Base-by-base conservation (phyloP, 805 yeast species). In the Kodamaea kaohsiungensis region DNA sequence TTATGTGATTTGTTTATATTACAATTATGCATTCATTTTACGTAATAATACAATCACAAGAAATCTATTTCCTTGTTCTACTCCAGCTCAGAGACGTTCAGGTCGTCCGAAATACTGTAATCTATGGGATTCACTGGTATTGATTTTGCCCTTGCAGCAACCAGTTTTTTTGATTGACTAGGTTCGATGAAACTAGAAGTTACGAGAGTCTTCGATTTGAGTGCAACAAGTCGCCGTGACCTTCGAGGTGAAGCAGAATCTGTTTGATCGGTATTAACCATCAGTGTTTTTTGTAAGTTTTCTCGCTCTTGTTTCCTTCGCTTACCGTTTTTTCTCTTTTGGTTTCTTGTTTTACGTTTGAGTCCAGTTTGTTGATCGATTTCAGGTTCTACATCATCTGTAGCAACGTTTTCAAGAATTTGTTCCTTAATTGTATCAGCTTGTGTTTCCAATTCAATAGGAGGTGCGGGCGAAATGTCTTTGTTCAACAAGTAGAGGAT, bases 301-400 rank as follows among this genome's bases (percentile, higher is more conserved):
- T 40, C 45, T 17, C 45, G 25, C 3, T 16, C 25, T 12, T 17
- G 45, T 17, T 40, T 40, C 22, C 45, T 40, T 10, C 45, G 25
- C 45, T 40, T 40, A 8, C 45, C 45, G 4, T 40, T 25, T 17
- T 40, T 40, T 40, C 45, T 40, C 45, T 40, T 40, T 40, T 40
- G 45, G 25, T 40, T 40, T 30, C 35, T 30, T 7, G 45, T 12
- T 40, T 40, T 40, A 17, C 45, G 45, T 17, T 40, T 40, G 45
- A 17, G 45, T 38, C 19, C 42, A 38, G 17, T 15, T 13, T n/a
- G 10, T 38, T 38, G 42, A 17, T 5, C 8, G 8, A 10, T 16
- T 42, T 42, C 46, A 10, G 18, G 25, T 15, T 43, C 46, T 17
- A n/a, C n/a, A n/a, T n/a, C n/a, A n/a, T n/a, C n/a, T n/a, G n/a